Conservation (phyloP, 176 grass and related monocot species). For the Elymus sibiricus region DNA sequence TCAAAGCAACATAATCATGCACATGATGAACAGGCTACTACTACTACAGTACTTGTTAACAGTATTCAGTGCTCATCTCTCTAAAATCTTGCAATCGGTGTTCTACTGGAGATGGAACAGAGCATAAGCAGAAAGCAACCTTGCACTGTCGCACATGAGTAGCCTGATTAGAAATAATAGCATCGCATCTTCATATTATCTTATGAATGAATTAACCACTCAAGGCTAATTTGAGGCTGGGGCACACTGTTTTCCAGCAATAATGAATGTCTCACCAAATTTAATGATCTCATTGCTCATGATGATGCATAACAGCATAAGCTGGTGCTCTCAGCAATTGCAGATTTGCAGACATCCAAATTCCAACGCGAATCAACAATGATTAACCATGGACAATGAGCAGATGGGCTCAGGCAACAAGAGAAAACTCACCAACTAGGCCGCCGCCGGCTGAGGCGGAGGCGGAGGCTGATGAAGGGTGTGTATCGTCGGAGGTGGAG, state of each 20-base stretch:
- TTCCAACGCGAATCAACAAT: conserved; percentile 12
- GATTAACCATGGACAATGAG: not conserved
- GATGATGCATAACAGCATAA: not conserved
- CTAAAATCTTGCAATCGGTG: not conserved
- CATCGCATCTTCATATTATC: conserved; percentile 14
- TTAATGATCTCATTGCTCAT: not conserved
- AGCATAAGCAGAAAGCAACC: not conserved
- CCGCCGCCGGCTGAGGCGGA: conserved; percentile 7
- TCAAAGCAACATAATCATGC: not conserved
- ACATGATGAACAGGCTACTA: not conserved
- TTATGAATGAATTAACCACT: not conserved
- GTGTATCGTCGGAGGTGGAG: conserved; percentile 10
- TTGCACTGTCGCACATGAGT: not conserved
- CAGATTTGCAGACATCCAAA: not conserved
- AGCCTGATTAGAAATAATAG: not conserved
- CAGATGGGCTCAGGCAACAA: not conserved
- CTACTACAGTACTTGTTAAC: not conserved
- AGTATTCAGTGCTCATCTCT: not conserved
- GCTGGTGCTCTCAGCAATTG: not conserved
- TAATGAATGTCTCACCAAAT: conserved; percentile 4
- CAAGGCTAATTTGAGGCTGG: not conserved
- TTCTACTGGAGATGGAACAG: not conserved
- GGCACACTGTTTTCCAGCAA: not conserved
- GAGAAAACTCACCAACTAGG: conserved; percentile 27
- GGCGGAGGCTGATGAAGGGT: not conserved